phyloP scores from a whole-genome alignment of 1,284 basidiomycete genomes.

The Cutaneotrichosporon sp. region DNA sequence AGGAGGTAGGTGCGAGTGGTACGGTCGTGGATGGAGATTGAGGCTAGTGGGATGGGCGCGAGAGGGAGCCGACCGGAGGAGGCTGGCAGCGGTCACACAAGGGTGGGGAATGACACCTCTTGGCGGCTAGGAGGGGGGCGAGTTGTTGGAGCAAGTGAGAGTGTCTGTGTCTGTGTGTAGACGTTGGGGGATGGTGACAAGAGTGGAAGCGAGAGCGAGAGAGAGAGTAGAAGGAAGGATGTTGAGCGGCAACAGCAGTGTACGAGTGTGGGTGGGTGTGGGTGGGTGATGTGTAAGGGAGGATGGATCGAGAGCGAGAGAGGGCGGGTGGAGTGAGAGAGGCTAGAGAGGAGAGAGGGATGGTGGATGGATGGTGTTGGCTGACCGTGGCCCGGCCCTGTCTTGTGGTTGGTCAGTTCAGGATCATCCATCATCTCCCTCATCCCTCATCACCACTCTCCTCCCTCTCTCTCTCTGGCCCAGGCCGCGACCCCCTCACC shows the following conservation, averaged over 20 bases:
- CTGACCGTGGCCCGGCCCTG: too few relatives aligned
- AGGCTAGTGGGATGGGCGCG: neutral
- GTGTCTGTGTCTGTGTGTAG: neutral
- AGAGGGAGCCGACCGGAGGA: neutral
- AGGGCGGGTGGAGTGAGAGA: neutral
- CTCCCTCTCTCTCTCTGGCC: too few relatives aligned
- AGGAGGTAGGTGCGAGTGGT: neutral
- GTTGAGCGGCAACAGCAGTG: too few relatives aligned
- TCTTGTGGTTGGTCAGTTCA: too few relatives aligned
- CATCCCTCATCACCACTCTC: too few relatives aligned
- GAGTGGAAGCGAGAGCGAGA: neutral
- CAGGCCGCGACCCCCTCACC: too few relatives aligned
- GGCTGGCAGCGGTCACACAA: conserved; percentile 1
- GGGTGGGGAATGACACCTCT: neutral
- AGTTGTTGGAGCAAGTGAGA: neutral
- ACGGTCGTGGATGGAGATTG: neutral
- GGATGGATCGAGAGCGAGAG: neutral
- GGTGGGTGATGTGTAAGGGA: conserved; percentile 3
- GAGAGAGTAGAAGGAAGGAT: neutral
- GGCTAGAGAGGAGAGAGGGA: neutral
- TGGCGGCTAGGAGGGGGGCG: neutral
- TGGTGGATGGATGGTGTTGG: too few relatives aligned
- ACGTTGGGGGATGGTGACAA: neutral
- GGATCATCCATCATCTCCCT: too few relatives aligned
- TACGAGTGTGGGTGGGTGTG: too few relatives aligned